Base-by-base conservation (phyloP, 2,329 filamentous ascomycete genomes). In the Metarhizium brunneum region DNA sequence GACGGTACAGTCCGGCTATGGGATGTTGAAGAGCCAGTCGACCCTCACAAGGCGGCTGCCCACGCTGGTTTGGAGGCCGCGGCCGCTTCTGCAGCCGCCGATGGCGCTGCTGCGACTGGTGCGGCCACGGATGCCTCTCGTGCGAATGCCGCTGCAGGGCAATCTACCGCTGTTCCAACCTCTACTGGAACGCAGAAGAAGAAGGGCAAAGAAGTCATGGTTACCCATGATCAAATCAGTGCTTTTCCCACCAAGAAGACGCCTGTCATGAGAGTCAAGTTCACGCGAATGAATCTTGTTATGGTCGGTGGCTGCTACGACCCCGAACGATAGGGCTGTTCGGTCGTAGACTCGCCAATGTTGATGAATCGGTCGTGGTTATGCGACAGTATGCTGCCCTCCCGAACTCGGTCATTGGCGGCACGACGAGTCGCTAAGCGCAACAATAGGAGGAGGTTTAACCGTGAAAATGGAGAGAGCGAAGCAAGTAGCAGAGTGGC, bases 211-310 rank as follows among this genome's bases (percentile, higher is more conserved):
- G 92, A 96, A 64, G 89, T 91, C 4, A 89, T 90, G 64, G 87
- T 96, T 48, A 92, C 87, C 0, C 86, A 91, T 0, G 94, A 99
- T 66, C 94, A 97, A 72, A 95, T 99, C 72, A 90, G 85, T 60
- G 92, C 90, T 1, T 97, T 96, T 68, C 86, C 90, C 0, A 97
- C 94, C 4, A 99, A 99, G 81, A 96, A 95, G 74, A 92, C 88
- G 16, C 92, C 92, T 0, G 89, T 97, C 11, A 89, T 95, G 71
- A 94, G 92, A 72, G 92, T 95, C 54, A 84, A 87, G 65, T 96
- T 96, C 65, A 97, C 94, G 3, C 80, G 90, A 58, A 96, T 96
- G 90, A 99, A 99, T 68, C 72, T 97, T 61, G 87, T 96, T 13
- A 78, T 97, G 58, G 91, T 91, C 25, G 90, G 88, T 50, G 90